Base-by-base conservation (phyloP, 2,329 filamentous ascomycete species). In the Cladosporium phlei region DNA sequence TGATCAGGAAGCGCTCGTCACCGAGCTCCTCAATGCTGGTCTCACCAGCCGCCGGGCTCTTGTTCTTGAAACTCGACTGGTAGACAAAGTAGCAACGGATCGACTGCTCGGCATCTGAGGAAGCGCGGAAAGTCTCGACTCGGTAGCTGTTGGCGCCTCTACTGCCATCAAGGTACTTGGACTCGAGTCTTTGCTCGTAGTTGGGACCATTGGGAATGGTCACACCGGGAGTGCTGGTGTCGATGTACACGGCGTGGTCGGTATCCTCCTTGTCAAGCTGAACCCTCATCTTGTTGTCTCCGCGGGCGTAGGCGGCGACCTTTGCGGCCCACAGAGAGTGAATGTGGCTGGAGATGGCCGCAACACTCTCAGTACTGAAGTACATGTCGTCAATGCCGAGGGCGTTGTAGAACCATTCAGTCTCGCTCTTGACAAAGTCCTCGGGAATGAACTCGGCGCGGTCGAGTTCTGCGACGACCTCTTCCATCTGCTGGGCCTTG, bases 81-180 rank as follows among this genome's bases (percentile, higher is more conserved):
- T 98, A 98, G 57, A 98, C 89, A 65, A 98, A 98, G 74, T 98
- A 98, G 75, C 93, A 98, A 52, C 93, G 86, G 47, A 98, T 76
- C 46, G 91, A 88, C 48, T 91, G 83, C 51, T 80, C 78, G 53
- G 34, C 32, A 97, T 75, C 24, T 84, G 37, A 81, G 3, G 86
- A 84, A 2, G 93, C 96, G 52, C 93, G 84, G 80, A 98, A 98
- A 17, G 91, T 96, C 76, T 98, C 93, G 25, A 98, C 88, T 43
- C 93, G 87, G 74, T 94, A 98, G 58, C 81, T 81, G 65, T 85
- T 83, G 59, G 76, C 76, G 20, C 79, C 69, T 45, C 73, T 83
- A 28, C 82, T 84, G 61, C 82, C 81, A 66, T 97, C 89, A 57
- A 98, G 79, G 66, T 97, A 97, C 75, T 97, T 97, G 67, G 84